phyloP scores from a whole-genome alignment of 2,329 filamentous ascomycete species.

The Clonostachys solani region DNA sequence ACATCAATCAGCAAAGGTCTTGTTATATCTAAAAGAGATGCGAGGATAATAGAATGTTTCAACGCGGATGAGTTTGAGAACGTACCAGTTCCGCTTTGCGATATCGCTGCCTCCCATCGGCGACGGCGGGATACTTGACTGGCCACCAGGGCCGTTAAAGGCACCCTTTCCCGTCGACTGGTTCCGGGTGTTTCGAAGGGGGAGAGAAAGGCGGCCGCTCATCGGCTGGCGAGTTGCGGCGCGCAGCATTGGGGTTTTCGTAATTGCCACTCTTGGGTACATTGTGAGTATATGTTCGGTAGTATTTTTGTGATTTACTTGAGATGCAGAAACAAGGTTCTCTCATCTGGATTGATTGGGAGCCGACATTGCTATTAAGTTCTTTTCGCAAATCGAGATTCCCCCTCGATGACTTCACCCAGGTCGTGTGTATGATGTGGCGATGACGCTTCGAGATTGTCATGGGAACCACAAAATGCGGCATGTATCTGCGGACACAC shows the following conservation, averaged over 20 bases:
- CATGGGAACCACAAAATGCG: background rate
- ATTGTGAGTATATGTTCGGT: too few relatives aligned
- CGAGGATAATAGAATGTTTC: too few relatives aligned
- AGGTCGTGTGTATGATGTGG: constrained; percentile 2
- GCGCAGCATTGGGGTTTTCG: constrained; percentile 2
- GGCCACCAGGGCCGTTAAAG: constrained; percentile 24
- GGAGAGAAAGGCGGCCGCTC: too few relatives aligned
- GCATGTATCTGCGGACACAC: too few relatives aligned
- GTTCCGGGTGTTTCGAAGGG: too few relatives aligned
- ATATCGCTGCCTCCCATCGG: constrained; percentile 19
- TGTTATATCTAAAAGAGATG: background rate
- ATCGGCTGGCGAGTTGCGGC: too few relatives aligned
- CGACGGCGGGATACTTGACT: constrained; percentile 18
- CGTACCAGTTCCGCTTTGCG: constrained; percentile 23
- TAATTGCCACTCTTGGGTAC: too few relatives aligned
- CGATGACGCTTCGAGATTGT: constrained; percentile 1
- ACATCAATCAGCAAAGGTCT: background rate
- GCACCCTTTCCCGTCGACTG: constrained; percentile 3
- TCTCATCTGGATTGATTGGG: too few relatives aligned
- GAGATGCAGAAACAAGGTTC: too few relatives aligned
- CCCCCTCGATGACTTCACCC: background rate
- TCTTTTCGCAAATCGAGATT: background rate
- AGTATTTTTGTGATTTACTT: too few relatives aligned
- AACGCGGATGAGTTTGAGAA: background rate
- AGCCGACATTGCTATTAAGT: too few relatives aligned